Percentiles rank a stretch among this genome's conserved stretches.
phyloP scores from a whole-genome alignment of 2,329 filamentous ascomycete species.

The Metarhizium anisopliae region DNA sequence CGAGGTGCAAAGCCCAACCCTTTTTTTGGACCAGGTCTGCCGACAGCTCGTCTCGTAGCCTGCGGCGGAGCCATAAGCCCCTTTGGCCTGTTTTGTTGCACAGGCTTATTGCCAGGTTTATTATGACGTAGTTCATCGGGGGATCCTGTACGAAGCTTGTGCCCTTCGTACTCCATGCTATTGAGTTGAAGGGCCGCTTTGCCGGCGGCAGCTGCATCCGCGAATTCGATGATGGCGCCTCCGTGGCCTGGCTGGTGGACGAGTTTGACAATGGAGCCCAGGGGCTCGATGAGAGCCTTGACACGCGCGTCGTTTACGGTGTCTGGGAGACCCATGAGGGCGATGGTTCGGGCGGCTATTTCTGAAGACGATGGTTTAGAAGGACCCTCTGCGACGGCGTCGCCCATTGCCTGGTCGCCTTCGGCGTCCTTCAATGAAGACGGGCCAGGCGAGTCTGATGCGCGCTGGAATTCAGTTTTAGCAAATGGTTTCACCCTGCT shows the following conservation, averaged over 20 bases:
- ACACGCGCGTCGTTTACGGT: conserved; percentile 86
- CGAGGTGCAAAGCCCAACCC: conserved; percentile 33
- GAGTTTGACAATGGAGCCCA: conserved; percentile 66
- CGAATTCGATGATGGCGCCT: conserved; percentile 80
- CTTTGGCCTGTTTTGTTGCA: conserved; percentile 2
- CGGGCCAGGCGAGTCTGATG: conserved; percentile 23
- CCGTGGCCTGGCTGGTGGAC: conserved; percentile 72
- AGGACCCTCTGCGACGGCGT: conserved; percentile 11
- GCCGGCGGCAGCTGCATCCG: conserved; percentile 60
- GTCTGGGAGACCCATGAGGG: conserved; percentile 79
- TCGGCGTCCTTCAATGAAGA: conserved; percentile 25
- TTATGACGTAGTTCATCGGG: conserved; percentile 45
- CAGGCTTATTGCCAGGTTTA: conserved; percentile 29
- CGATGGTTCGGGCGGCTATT: conserved; percentile 61
- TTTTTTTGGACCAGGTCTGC: conserved; percentile 29
- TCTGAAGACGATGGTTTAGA: conserved; percentile 34
- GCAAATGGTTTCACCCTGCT: conserved; percentile 48
- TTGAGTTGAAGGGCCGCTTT: conserved; percentile 56
- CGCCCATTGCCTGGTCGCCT: conserved; percentile 30
- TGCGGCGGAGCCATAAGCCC: conserved; percentile 35
- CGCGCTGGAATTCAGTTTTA: conserved; percentile 26
- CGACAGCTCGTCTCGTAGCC: conserved; percentile 33
- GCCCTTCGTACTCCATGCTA: conserved; percentile 44
- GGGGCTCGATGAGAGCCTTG: conserved; percentile 58
- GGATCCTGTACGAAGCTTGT: conserved; percentile 45